phyloP scores from a whole-genome alignment of 768 basidiomycete genomes.

The Pleurotus ostreatus region DNA sequence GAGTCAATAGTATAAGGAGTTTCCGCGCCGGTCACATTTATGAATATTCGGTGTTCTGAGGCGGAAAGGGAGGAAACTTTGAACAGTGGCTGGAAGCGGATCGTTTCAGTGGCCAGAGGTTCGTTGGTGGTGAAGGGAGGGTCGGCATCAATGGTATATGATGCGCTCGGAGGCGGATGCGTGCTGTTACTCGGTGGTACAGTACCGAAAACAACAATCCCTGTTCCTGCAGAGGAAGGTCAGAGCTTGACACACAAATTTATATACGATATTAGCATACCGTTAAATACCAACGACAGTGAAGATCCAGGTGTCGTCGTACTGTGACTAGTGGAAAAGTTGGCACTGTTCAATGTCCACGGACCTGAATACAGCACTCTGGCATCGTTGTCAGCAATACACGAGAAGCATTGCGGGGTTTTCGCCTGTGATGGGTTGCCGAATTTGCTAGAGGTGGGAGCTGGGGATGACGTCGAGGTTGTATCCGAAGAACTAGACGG shows the following conservation, averaged over 20 bases:
- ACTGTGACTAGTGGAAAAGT: slow-evolving; percentile 30
- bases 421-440: slow-evolving; percentile 7
- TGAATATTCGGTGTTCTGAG: slow-evolving; percentile 30
- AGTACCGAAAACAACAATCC: slow-evolving; percentile 41
- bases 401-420: slow-evolving; percentile 14
- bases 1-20: slow-evolving; percentile 37
- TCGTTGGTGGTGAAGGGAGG: slow-evolving; percentile 29
- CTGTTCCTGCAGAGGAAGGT: slow-evolving; percentile 30
- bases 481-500: not conserved
- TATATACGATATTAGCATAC: slow-evolving; percentile 18
- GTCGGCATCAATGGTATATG: slow-evolving; percentile 33
- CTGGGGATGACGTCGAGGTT: not conserved
- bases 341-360: slow-evolving; percentile 28
- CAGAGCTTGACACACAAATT: no score
- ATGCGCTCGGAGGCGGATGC: slow-evolving; percentile 31
- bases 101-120: slow-evolving; percentile 26
- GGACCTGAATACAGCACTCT: slow-evolving; percentile 28
- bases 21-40: slow-evolving; percentile 30
- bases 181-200: slow-evolving; percentile 35
- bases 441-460: not conserved
- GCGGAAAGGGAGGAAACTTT: slow-evolving; percentile 22
- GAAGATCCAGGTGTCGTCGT: slow-evolving; percentile 27
- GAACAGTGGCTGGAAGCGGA: slow-evolving; percentile 41
- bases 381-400: slow-evolving; percentile 32
- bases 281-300: slow-evolving; percentile 33